Conservation (phyloP, 140 eudicot genomes). For the Flaveria floridana region DNA sequence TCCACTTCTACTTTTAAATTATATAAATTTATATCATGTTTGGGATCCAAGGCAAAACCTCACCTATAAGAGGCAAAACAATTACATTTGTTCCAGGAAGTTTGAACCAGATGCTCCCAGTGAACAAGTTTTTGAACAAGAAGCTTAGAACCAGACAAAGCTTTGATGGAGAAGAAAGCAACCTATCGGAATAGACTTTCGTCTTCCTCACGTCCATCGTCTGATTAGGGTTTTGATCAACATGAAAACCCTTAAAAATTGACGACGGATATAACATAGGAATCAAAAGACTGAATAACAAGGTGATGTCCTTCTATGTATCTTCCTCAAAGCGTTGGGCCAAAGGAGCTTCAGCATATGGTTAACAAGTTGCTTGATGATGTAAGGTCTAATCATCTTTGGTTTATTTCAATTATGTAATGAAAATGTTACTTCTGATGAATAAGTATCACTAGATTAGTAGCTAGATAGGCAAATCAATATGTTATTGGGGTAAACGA, state of each 20-base stretch:
- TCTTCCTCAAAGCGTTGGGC: slow-evolving; percentile 78
- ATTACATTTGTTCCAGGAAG: too few species aligned
- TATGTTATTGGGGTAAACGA: too few species aligned
- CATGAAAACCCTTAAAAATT: slow-evolving; percentile 30
- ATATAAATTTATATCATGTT: too few species aligned
- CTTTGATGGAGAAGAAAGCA: too few species aligned
- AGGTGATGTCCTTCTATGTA: slow-evolving; percentile 83
- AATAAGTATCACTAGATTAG: background rate
- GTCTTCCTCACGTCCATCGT: slow-evolving; percentile 6
- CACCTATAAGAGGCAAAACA: too few species aligned
- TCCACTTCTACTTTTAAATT: too few species aligned
- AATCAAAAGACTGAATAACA: slow-evolving; percentile 38
- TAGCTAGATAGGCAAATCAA: background rate
- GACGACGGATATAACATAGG: slow-evolving; percentile 40
- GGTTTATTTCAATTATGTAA: background rate
- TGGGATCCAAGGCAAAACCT: too few species aligned
- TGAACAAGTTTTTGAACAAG: too few species aligned
- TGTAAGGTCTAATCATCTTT: slow-evolving; percentile 36
- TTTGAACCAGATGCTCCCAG: too few species aligned
- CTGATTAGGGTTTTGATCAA: background rate
- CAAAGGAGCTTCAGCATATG: slow-evolving; percentile 81
- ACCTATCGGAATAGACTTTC: background rate
- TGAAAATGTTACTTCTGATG: background rate
- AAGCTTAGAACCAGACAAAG: too few species aligned
- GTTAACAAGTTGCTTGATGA: slow-evolving; percentile 70